phyloP scores from a whole-genome alignment of 2,329 filamentous ascomycete genomes.

The Phialophora chinensis region DNA sequence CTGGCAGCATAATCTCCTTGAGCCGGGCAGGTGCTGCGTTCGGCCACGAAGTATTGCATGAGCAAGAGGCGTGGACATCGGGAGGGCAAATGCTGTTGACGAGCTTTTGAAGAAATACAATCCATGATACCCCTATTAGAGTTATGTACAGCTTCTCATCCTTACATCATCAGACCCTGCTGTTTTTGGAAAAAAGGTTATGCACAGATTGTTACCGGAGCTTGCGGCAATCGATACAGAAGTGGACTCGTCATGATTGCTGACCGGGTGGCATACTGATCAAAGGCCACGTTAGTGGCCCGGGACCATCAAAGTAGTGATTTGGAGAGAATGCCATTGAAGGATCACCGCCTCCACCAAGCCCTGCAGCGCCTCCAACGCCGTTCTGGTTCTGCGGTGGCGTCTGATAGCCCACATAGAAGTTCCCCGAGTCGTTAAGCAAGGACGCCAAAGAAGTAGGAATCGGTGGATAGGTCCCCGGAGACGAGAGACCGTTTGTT shows the following conservation, averaged over 20 bases:
- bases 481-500: slow-evolving; percentile 12
- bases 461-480: slow-evolving; percentile 20
- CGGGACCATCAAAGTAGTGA: slow-evolving; percentile 33
- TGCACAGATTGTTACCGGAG: neutral
- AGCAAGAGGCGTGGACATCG: neutral
- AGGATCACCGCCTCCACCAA: slow-evolving; percentile 21
- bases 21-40: neutral
- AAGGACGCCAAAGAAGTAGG: slow-evolving; percentile 36
- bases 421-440: slow-evolving; percentile 31
- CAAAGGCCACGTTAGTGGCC: slow-evolving; percentile 29
- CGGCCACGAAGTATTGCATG: neutral
- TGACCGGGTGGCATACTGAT: slow-evolving; percentile 30
- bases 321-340: slow-evolving; percentile 29
- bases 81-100: neutral
- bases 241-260: slow-evolving; percentile 11
- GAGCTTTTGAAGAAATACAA: neutral
- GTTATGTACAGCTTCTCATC: neutral
- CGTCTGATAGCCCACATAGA: slow-evolving; percentile 31
- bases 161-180: neutral
- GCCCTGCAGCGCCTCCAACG: neutral
- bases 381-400: slow-evolving; percentile 26
- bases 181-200: neutral
- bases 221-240: neutral
- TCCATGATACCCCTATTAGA: neutral
- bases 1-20: neutral